Base-by-base conservation (phyloP, 352 stramenopile species). In the Phytophthora pinifolia region DNA sequence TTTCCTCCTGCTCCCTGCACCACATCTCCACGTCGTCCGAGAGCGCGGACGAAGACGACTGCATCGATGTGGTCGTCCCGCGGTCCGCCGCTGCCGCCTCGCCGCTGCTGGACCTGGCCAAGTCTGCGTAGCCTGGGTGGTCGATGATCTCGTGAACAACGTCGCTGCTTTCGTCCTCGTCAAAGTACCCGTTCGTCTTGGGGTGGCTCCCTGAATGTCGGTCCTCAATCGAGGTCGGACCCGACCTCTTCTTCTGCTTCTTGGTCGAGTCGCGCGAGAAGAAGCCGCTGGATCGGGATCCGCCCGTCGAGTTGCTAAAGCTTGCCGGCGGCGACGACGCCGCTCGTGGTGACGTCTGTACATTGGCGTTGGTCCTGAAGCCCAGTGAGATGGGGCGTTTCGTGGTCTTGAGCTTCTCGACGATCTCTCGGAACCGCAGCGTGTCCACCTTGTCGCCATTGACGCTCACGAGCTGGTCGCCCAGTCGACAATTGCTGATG, bases 1-100 rank as follows among this genome's bases (percentile, higher is more conserved):
- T 90, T 49, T 91, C 83, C 51, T 94, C 83, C 55, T 94, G 83
- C 46, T 89, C 79, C 37, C 78, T 79, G 54, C 79, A 88, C 69
- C 80, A 94, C 7, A 78, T 41, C 54, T 94, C 81, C 20, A 94
- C 61, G 37, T 92, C 83, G 46, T 92, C 81, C n/a, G 81, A 86
- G 14, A 89, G 46, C 15, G 75, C 86, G n/a, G 70, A 82, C 8
- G 72, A 71, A 18, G 70, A 77, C 34, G 75, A 89, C 20, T 63
- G 65, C 54, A 80, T 51, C 4, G 76, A 88, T 32, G 63, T 59
- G 12, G 66, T 72, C 10, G 76, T 87, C 10, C 39, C 45, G 6
- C 74, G 73, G 18, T 86, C 75, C 33, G 53, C 18, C 15, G 32
- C 6, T n/a, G 10, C 27, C 29, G 47, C 41, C 18, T 53, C 48